phyloP scores from a whole-genome alignment of 495 filamentous ascomycete genomes.

The Aspergillus wentii region DNA sequence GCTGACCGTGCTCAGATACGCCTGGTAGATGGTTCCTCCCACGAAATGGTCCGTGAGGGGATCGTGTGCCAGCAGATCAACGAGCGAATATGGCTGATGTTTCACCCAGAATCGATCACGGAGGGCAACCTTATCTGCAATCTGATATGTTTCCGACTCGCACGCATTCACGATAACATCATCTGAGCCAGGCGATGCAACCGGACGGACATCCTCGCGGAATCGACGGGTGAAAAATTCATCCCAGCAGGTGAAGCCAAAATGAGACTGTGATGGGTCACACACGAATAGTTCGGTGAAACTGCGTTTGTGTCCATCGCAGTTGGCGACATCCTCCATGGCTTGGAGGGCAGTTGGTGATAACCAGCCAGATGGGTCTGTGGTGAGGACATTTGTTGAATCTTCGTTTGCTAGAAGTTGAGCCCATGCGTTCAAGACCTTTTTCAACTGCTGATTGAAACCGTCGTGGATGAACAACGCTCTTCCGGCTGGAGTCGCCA shows the following conservation, averaged over 20 bases:
- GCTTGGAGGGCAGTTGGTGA: background rate
- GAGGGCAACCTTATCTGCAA: slow-evolving; percentile 16
- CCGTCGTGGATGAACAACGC: no score
- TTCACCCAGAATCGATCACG: slow-evolving; percentile 62
- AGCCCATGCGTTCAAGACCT: no score
- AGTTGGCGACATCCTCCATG: background rate
- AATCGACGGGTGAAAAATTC: slow-evolving; percentile 65
- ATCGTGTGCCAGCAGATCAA: slow-evolving; percentile 55
- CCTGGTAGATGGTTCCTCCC: slow-evolving; percentile 59
- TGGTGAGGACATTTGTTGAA: no score
- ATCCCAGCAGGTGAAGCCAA: slow-evolving; percentile 64
- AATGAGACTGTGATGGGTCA: slow-evolving; percentile 25
- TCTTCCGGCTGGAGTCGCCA: no score
- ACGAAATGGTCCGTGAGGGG: slow-evolving; percentile 44
- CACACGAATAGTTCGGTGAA: slow-evolving; percentile 15
- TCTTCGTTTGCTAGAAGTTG: no score
- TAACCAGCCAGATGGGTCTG: no score
- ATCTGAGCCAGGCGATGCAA: slow-evolving; percentile 38
- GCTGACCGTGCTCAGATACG: slow-evolving; percentile 53
- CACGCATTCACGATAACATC: slow-evolving; percentile 57
- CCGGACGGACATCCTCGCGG: slow-evolving; percentile 46
- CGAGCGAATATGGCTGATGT: slow-evolving; percentile 57
- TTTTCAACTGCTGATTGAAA: no score
- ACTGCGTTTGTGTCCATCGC: background rate
- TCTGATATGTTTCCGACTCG: slow-evolving; percentile 45